Base-by-base conservation (phyloP, 2,329 filamentous ascomycete species). In the Trichoderma sp. region DNA sequence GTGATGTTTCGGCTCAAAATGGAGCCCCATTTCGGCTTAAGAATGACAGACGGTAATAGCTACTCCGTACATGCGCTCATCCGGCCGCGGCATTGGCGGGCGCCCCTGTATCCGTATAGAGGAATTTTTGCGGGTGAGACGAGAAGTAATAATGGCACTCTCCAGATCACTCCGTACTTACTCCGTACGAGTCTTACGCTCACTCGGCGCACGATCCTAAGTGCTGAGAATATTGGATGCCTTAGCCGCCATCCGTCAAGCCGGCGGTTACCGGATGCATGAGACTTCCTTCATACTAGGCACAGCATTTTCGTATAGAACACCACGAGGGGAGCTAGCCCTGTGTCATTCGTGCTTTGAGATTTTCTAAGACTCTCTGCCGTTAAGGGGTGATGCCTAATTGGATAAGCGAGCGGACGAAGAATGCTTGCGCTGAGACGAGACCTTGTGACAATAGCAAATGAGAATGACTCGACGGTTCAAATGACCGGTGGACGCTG, bases 1-100 rank as follows among this genome's bases (percentile, higher is more conserved):
- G 60, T 73, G 69, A 73, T 73, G 29, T 45, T 73, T 73, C 69
- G 69, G 69, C 69, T 73, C 60, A 73, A 65, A 73, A 73, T 73
- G 69, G 69, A 56, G 59, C 60, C 69, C 56, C 24, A 56, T 65
- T 73, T 73, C 69, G 69, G 69, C 69, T 73, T 73, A 73, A 73
- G 59, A 56, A 35, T 7, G 31, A 11, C 8, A 35, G 69, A 60
- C 62, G 45, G 31, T 35, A 56, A 53, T 53, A 53, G 45, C 21
- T 53, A 11, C 45, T 53, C 45, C 45, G 66, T 69, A 60, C 66
- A 63, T 21, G 29, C 33, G 63, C 63, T 27, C 24, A 35, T 60
- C 18, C 24, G 33, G 31, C 50, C 29, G 11, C 29, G 60, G 16
- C 29, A 62, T 29, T 62, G 59, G 59, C 21, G 24, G 27, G 21